Evolutionary conservation across 208 protist genomes (phyloP), one percentile per base, ranked within the genome.

Genomic region (Trypanosoma boissoni): DNA sequence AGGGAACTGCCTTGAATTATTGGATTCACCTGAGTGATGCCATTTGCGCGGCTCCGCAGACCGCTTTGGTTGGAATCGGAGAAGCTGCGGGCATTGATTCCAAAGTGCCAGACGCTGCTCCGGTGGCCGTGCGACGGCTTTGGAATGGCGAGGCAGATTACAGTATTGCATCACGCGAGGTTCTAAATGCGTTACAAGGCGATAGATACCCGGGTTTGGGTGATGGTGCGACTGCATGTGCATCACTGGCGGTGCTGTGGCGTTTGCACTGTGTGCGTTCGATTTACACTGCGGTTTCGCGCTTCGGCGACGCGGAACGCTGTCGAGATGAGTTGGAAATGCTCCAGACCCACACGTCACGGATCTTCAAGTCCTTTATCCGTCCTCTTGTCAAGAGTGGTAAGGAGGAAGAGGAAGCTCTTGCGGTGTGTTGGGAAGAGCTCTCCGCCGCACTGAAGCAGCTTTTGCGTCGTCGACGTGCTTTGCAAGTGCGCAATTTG

Each of bases 231-330:
- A 31, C 64, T 26, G 51, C 70, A 39, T 59, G 74, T 0, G 74
- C 71, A 7, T 72, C 72, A 43, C 53, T 87, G 32, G 79, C 83
- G 39, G 45, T 91, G 29, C 50, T 73, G 24, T 91, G 83, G 83
- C 76, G 78, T 44, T 50, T 91, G 16, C 29, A 74, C 8, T 43
- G 79, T 1, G 20, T 85, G 14, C 76, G 83, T 26, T 56, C 63
- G 27, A 70, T 83, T 37, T 74, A 83, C 51, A 57, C 70, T 20
- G 60, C 77, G 1, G 41, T 91, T n/a, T 36, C 78, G 1, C 51
- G 77, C n/a, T 20, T 64, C 41, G 28, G 60, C 37, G 80, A 91
- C 48, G 70, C 72, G 26, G 57, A 73, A 56, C 74, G 75, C 12
- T 85, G 83, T 61, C 65, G 68, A 12, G 72, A 74, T 48, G 69